Percentiles rank a stretch among this genome's conserved stretches.
Conservation (phyloP, 2,329 filamentous ascomycete genomes). For the Xylaria sp. region DNA sequence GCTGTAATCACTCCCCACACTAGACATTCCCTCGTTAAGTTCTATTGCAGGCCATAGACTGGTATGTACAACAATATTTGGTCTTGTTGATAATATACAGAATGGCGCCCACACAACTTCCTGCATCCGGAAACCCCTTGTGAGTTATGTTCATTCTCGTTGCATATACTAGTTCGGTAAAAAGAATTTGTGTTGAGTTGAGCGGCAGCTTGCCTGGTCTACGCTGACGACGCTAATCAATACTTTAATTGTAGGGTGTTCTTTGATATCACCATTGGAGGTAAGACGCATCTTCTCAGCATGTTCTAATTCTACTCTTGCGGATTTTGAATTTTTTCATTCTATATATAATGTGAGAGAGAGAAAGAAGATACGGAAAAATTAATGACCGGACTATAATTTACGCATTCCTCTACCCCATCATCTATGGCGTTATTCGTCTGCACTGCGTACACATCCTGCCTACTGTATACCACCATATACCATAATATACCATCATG, state of each 20-base stretch:
- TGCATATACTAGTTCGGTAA: background rate
- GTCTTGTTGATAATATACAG: background rate
- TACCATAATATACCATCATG: background rate
- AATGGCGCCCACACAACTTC: slow-evolving; percentile 55
- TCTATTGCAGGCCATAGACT: background rate
- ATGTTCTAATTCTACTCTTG: background rate
- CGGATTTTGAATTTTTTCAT: background rate
- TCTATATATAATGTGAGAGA: background rate
- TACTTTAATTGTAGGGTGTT: slow-evolving; percentile 63
- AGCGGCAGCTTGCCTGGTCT: background rate
- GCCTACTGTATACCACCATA: background rate
- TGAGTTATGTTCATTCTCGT: slow-evolving; percentile 47
- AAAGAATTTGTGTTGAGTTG: background rate
- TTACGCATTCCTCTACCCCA: background rate
- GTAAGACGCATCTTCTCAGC: slow-evolving; percentile 57
- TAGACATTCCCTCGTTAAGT: background rate
- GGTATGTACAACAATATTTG: background rate
- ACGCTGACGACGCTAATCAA: background rate
- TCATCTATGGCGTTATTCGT: background rate
- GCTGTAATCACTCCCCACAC: slow-evolving; percentile 11
- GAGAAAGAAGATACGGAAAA: background rate
- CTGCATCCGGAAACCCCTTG: slow-evolving; percentile 58
- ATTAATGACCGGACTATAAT: background rate
- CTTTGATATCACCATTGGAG: slow-evolving; percentile 83
- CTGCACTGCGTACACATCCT: background rate